Percentiles rank a stretch among this genome's conserved stretches.
phyloP scores from a whole-genome alignment of 495 filamentous ascomycete species.

The Lepidopterella palustris region DNA sequence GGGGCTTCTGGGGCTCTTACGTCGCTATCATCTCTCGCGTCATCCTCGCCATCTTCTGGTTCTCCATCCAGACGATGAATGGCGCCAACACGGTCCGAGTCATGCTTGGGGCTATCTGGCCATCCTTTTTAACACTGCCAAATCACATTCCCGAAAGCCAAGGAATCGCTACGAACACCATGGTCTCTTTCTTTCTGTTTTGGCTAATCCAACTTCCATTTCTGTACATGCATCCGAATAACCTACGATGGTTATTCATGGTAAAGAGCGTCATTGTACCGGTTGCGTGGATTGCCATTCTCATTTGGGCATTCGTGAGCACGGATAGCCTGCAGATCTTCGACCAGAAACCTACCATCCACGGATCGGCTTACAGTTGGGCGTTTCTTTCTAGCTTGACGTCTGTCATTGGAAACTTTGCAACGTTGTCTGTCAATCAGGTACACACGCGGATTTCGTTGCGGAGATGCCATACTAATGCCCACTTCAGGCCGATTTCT shows the following conservation, averaged over 20 bases:
- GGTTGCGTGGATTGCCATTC: constrained; percentile 46
- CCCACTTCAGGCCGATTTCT: constrained; percentile 46
- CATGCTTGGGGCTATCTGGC: constrained; percentile 64
- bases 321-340: constrained; percentile 47
- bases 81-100: constrained; percentile 58
- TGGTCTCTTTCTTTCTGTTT: constrained; percentile 60
- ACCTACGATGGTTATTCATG: constrained; percentile 53
- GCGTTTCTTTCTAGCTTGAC: constrained; percentile 28
- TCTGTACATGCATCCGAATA: constrained; percentile 51
- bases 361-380: constrained; percentile 40
- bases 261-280: constrained; percentile 52
- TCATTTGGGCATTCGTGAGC: constrained; percentile 47
- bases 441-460: not conserved
- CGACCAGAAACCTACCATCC: constrained; percentile 38
- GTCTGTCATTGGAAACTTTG: constrained; percentile 32
- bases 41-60: constrained; percentile 66
- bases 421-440: constrained; percentile 33
- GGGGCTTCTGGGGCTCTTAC: constrained; percentile 65
- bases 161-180: constrained; percentile 58
- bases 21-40: constrained; percentile 61
- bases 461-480: not conserved
- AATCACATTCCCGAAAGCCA: constrained; percentile 42
- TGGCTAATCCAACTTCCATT: constrained; percentile 50
- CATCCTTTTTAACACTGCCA: constrained; percentile 30
- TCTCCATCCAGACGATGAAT: constrained; percentile 62